Conservation (phyloP, 1,139 yeast species). For the Spathaspora sp. region DNA sequence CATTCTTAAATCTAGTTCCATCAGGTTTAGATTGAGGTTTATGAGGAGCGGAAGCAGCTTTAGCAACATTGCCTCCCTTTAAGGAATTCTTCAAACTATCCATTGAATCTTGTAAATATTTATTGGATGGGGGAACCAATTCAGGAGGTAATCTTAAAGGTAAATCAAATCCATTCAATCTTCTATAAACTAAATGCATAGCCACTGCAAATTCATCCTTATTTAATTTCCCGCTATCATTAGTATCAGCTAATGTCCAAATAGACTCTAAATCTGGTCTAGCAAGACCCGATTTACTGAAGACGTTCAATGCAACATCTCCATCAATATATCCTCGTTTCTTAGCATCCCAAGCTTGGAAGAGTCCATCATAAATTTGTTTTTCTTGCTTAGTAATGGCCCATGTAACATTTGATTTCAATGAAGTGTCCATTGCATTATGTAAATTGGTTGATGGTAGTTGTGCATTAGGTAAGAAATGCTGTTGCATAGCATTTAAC, state of each 20-base stretch:
- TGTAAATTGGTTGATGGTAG: slow-evolving; percentile 45
- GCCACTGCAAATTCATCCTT: slow-evolving; percentile 82
- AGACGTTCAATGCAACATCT: slow-evolving; percentile 77
- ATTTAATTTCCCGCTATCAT: slow-evolving; percentile 70
- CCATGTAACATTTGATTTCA: slow-evolving; percentile 60
- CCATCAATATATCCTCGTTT: slow-evolving; percentile 75
- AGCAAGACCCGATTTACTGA: slow-evolving; percentile 85
- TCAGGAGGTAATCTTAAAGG: slow-evolving; percentile 76
- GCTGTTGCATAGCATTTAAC: slow-evolving; percentile 69
- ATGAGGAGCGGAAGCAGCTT: slow-evolving; percentile 15
- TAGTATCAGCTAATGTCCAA: slow-evolving; percentile 80
- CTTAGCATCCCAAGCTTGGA: slow-evolving; percentile 79
- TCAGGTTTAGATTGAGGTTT: slow-evolving; percentile 33
- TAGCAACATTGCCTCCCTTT: slow-evolving; percentile 38
- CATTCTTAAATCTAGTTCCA: slow-evolving; percentile 67
- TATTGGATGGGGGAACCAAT: slow-evolving; percentile 77
- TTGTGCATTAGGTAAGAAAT: slow-evolving; percentile 66
- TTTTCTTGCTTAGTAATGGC: slow-evolving; percentile 86
- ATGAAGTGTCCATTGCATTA: slow-evolving; percentile 51
- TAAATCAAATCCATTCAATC: slow-evolving; percentile 69
- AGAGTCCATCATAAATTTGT: slow-evolving; percentile 80
- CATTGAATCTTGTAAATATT: slow-evolving; percentile 48
- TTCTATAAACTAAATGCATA: slow-evolving; percentile 77
- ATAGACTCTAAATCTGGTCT: slow-evolving; percentile 84
- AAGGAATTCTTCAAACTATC: slow-evolving; percentile 44